phyloP scores from a whole-genome alignment of 371 early-diverging fungal species.

The Syncephalis plumigaleata region DNA sequence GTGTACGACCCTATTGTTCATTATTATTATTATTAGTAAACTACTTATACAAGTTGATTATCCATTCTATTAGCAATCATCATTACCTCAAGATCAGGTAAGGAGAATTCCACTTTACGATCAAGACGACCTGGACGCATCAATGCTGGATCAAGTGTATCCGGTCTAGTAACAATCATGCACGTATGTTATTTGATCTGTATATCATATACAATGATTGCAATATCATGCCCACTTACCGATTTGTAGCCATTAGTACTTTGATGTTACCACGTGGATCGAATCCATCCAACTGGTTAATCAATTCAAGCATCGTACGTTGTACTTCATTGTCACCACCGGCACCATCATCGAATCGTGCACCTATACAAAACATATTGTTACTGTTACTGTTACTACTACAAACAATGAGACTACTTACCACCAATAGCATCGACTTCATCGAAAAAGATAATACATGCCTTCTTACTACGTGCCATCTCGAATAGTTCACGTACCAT shows the following conservation, averaged over 20 bases:
- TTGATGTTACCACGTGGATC: slow-evolving; percentile 99
- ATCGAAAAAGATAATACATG: slow-evolving; percentile 99
- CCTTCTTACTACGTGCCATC: slow-evolving; percentile 97
- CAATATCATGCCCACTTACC: slow-evolving; percentile 12
- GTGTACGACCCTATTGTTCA: slow-evolving; percentile 73
- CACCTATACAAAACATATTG: slow-evolving; percentile 22
- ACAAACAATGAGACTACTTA: slow-evolving; percentile 3
- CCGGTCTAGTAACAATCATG: slow-evolving; percentile 64
- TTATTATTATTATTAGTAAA: no score
- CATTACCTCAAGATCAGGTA: slow-evolving; percentile 80
- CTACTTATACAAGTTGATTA: background rate
- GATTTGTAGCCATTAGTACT: slow-evolving; percentile 97
- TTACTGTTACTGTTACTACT: background rate
- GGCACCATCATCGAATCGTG: slow-evolving; percentile 95
- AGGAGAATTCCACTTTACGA: slow-evolving; percentile 97
- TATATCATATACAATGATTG: background rate
- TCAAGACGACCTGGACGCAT: slow-evolving; percentile 99
- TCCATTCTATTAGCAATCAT: slow-evolving; percentile 10
- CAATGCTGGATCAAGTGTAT: slow-evolving; percentile 98
- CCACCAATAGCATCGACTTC: slow-evolving; percentile 99
- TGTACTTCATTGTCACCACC: slow-evolving; percentile 99
- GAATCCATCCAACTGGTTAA: slow-evolving; percentile 99
- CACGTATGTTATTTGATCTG: no score
- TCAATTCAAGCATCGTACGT: slow-evolving; percentile 99
- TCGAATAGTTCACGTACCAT: slow-evolving; percentile 99